Conservation (phyloP, 768 basidiomycete genomes). For the Myochromella boudieri region DNA sequence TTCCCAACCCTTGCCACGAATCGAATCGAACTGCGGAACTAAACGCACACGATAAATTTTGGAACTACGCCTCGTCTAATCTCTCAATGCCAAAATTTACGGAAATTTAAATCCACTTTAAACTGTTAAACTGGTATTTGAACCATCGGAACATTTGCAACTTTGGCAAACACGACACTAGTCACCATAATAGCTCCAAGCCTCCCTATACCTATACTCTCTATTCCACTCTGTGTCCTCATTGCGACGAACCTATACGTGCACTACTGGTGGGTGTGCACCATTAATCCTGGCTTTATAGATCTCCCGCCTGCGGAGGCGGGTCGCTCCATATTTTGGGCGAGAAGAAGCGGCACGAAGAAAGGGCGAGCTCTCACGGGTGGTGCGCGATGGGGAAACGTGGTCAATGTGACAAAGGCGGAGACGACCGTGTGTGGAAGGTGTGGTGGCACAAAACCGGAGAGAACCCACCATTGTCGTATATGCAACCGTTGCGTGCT, state of each 20-base stretch:
- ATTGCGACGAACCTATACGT: conserved; percentile 73
- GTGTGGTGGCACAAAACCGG: conserved; percentile 71
- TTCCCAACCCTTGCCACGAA: too few relatives aligned
- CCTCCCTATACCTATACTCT: conserved; percentile 57
- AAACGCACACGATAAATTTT: too few relatives aligned
- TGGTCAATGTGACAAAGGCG: conserved; percentile 53
- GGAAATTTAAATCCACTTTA: too few relatives aligned
- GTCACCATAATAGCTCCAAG: conserved; percentile 78
- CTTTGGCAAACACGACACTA: too few relatives aligned
- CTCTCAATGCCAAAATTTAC: too few relatives aligned
- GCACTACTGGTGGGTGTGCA: conserved; percentile 88
- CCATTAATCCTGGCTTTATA: conserved; percentile 77
- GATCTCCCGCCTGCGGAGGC: conserved; percentile 49
- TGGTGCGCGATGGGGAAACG: conserved; percentile 51
- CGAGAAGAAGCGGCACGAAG: conserved; percentile 32
- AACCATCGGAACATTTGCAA: too few relatives aligned
- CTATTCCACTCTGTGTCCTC: conserved; percentile 68
- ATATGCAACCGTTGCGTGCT: conserved; percentile 89
- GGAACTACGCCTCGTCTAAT: too few relatives aligned
- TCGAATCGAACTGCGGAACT: too few relatives aligned
- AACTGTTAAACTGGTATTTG: too few relatives aligned
- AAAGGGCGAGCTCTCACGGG: conserved; percentile 33
- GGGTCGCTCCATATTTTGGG: conserved; percentile 57
- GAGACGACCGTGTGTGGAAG: conserved; percentile 61
- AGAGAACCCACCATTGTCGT: conserved; percentile 93